A percentile compares a stretch with the other conserved stretches of the same genome.
phyloP scores from a whole-genome alignment of 139 green algal genomes.

The Coccomyxa sp. region DNA sequence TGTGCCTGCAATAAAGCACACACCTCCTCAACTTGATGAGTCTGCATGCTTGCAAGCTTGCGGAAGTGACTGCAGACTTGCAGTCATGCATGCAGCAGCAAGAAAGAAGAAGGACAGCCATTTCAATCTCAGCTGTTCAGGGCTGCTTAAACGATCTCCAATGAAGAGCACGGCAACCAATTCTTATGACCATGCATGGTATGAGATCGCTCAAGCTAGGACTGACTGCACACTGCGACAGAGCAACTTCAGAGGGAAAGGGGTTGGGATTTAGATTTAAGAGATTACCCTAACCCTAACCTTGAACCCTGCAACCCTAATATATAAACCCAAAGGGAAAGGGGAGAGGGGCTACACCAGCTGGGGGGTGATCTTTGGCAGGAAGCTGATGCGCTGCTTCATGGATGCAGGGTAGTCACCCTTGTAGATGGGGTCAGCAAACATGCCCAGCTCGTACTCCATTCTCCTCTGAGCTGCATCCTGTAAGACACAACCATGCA shows the following conservation, averaged over 20 bases:
- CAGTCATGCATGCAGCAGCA: not conserved
- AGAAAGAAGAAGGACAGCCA: not conserved
- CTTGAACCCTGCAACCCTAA: too few relatives aligned
- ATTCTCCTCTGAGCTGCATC: conserved; percentile 27
- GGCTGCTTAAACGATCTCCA: not conserved
- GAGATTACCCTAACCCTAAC: too few relatives aligned
- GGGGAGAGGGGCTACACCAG: not conserved
- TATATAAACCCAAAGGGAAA: too few relatives aligned
- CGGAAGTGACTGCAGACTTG: not conserved
- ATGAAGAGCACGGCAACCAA: too few relatives aligned
- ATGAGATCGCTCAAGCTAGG: too few relatives aligned
- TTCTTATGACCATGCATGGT: too few relatives aligned
- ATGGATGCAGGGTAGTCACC: conserved; percentile 39
- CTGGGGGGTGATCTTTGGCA: conserved; percentile 45
- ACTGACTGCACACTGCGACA: not conserved
- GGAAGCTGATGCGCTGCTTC: conserved; percentile 3
- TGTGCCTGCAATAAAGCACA: conserved; percentile 8
- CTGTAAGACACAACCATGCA: not conserved
- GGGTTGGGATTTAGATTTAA: not conserved
- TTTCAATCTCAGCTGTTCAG: not conserved
- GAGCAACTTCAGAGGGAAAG: not conserved
- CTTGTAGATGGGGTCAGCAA: conserved; percentile 46
- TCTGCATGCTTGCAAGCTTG: not conserved
- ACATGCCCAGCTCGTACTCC: conserved; percentile 35
- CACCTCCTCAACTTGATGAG: not conserved